Evolutionary conservation across 2,329 filamentous ascomycete genomes (phyloP), one percentile per base, ranked within the genome.

Genomic region (Aspergillus chevalieri): DNA sequence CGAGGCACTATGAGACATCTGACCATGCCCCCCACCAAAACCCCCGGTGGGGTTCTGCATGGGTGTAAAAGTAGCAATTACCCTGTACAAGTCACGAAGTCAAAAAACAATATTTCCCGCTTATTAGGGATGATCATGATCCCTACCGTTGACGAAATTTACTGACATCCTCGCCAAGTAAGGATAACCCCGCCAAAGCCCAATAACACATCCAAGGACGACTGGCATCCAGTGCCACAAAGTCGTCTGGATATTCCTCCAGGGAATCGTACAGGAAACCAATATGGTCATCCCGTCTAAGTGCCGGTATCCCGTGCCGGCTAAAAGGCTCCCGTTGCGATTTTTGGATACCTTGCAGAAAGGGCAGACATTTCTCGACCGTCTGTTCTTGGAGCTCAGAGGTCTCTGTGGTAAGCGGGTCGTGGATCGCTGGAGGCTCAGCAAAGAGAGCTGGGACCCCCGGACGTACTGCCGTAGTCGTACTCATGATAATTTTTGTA

Each of bases 121-220:
- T 19, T 15, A 41, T 9, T 5, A 41, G 38, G 6, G 19, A 12
- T 19, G 38, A 42, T 26, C 15, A 30, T n/a, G 24, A n/a, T 17
- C 52, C 76, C 56, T 74, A 81, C 71, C 80, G 78, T 56, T 86
- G 74, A 49, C 85, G 81, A 68, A 89, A 92, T 48, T 66, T 62
- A 6, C 72, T 74, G 36, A 82, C 69, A 65, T 95, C 88, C 64
- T 90, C 82, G 44, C 89, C 90, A 45, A 98, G 74, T 30, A 91
- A 76, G 22, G 79, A 76, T 56, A 98, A 75, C 2, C 82, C 89
- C 30, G 85, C 82, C 47, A 97, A 75, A 47, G 82, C 87, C 93
- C 93, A 98, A 73, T 96, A 97, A 56, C 95, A 78, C 62, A 95
- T 81, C 93, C 93, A 98, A 8, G 93, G 91, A 48, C 92, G 78